Evolutionary conservation across 495 filamentous ascomycete genomes (phyloP).

Genomic region (Talaromyces wortmannii): DNA sequence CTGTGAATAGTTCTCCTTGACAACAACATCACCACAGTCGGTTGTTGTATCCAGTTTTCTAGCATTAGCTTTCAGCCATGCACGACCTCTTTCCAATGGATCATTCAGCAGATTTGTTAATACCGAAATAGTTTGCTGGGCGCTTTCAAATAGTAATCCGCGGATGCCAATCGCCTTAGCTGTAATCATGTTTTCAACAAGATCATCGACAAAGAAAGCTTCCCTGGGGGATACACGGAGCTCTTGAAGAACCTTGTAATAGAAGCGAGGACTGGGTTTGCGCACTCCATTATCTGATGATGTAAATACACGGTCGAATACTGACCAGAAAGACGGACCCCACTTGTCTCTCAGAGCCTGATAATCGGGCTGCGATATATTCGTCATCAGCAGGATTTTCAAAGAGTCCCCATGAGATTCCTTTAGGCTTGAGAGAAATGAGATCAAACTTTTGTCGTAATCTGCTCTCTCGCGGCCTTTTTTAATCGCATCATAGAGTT

Average conservation of each 20-base stretch:
- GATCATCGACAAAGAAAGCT: slow-evolving; percentile 18
- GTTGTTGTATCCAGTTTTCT: background rate
- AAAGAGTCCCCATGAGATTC: background rate
- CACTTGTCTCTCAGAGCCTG: slow-evolving; percentile 8
- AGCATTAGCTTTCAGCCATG: slow-evolving; percentile 2
- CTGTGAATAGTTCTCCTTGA: slow-evolving; percentile 13
- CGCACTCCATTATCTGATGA: slow-evolving; percentile 17
- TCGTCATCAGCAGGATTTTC: slow-evolving; percentile 12
- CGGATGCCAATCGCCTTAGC: slow-evolving; percentile 14
- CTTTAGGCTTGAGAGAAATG: background rate
- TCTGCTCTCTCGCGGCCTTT: background rate
- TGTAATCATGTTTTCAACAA: slow-evolving; percentile 15
- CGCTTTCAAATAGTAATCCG: slow-evolving; percentile 6
- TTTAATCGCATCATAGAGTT: background rate
- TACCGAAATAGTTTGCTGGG: too few relatives aligned
- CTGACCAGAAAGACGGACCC: slow-evolving; percentile 10
- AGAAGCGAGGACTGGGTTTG: slow-evolving; percentile 20
- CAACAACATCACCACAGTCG: background rate
- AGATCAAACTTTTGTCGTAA: background rate
- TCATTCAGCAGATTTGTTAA: background rate
- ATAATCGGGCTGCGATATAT: slow-evolving; percentile 18
- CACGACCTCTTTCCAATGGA: background rate
- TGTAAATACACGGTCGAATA: slow-evolving; percentile 24
- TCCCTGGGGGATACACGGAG: slow-evolving; percentile 6
- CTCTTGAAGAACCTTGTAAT: slow-evolving; percentile 14